Evolutionary conservation across 2,329 filamentous ascomycete species (phyloP).

Genomic region (Orbilia brochopaga): DNA sequence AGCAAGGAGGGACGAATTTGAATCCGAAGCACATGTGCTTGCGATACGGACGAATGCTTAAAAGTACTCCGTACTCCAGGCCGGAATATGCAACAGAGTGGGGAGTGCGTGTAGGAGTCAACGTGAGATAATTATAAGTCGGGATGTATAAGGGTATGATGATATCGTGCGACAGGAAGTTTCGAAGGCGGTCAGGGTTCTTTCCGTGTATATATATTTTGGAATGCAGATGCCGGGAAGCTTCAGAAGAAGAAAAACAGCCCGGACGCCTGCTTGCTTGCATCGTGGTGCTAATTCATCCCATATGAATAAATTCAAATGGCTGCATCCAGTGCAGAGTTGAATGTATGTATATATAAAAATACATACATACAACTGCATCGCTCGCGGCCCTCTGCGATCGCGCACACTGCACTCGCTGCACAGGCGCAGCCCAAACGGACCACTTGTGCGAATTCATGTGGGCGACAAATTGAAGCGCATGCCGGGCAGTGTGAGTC

Average conservation of each 20-base stretch:
- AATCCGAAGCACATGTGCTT: neutral
- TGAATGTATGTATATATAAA: no score
- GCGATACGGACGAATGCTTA: no score
- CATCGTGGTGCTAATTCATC: no score
- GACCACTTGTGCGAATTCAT: conserved; percentile 14
- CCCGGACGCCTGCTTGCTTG: neutral
- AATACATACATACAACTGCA: neutral
- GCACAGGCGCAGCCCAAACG: neutral
- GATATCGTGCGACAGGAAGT: neutral
- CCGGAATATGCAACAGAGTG: neutral
- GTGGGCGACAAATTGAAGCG: conserved; percentile 21
- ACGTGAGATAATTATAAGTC: no score
- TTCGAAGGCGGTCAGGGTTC: neutral
- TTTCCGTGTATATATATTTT: neutral
- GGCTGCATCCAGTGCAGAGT: no score
- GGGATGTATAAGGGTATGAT: no score
- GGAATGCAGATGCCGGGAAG: conserved; percentile 10
- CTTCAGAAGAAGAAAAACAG: conserved; percentile 18
- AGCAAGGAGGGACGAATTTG: neutral
- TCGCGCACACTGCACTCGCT: no score
- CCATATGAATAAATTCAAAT: no score
- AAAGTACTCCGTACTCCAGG: no score
- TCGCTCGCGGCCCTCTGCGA: conserved; percentile 23
- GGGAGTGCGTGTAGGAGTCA: neutral
- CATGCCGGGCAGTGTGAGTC: no score